Evolutionary conservation across 176 grass and related monocot genomes (phyloP), one percentile per base, ranked within the genome.

Genomic region (Raddia guianensis): DNA sequence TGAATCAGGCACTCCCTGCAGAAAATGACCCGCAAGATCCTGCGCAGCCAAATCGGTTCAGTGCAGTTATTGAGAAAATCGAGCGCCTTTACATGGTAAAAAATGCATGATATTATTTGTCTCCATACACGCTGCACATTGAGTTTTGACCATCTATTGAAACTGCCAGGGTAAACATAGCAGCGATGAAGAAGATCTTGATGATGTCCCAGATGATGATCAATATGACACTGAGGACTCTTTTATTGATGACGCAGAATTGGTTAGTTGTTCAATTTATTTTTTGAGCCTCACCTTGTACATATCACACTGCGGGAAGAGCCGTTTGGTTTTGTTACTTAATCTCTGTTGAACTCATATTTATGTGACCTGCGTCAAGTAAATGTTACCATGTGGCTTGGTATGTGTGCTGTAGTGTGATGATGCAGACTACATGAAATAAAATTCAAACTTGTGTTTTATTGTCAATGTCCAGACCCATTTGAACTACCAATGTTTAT

Each of bases 141-240:
- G 56, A 83, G 47, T 82, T 70, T 49, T 87, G 74, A 86, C 7
- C 68, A 18, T 7, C 11, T 57, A 54, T 90, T 77, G 2, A 52
- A 84, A 49, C 52, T 86, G 49, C 32, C 59, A 99, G 97, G 97
- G 97, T 11, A 96, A 95, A 77, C 93, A 99, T 79, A 99, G 97
- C 46, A 99, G 97, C 9, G 93, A 99, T 72, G 97, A 99, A 88
- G 97, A 96, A 83, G 89, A 99, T 75, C 80, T 93, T 68, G 87
- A 91, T 74, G 92, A 95, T 85, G 91, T 84, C 34, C 97, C 89
- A 0, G 97, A 96, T 72, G 97, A 99, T 83, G 97, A 99, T 91
- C 93, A 99, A 75, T 99, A 99, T 83, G 93, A 99, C 48, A 99
- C 97, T 45, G 93, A 99, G 71, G 97, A 99, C 90, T 99, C 97